Evolutionary conservation across 768 basidiomycete species (phyloP), one percentile per base, ranked within the genome.

Genomic region (Boletales sp.): DNA sequence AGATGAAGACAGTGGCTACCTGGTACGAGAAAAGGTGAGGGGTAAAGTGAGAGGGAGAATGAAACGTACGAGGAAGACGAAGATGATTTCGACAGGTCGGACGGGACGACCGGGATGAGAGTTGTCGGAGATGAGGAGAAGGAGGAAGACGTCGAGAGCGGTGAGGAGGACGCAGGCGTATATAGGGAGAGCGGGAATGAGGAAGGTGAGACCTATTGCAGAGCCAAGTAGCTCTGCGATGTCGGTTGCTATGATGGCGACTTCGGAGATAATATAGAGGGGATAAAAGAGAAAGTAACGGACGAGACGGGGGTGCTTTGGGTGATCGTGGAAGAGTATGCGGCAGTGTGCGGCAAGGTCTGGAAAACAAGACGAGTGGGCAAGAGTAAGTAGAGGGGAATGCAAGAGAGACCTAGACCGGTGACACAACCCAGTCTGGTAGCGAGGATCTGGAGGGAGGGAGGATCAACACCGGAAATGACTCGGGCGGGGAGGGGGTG

Each of bases 161-260:
- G 79, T 81, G 31, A 81, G 54, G 39, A 80, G 69, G 9, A 80
- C 77, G 32, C 69, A 72, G 1, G 65, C 74, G 71, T 72, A 80
- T 10, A 80, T 61, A 6, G 79, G 79, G 11, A 81, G 63, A 15
- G 51, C 55, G 2, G 79, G 79, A 46, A 80, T 73, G 37, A 81
- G 65, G 58, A 85, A 62, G 51, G 73, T 73, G 48, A 85, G 65
- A 4, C 77, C 82, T 31, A 83, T 82, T 11, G 83, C 83, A 17
- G 74, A 77, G 1, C 83, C 82, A 2, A 85, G 67, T 6, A 85
- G 69, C 54, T 85, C 83, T 12, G 82, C 81, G 19, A 83, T 63
- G 62, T 82, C 81, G 14, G 81, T 82, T 31, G 72, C 74, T 49
- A 81, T 74, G 55, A 82, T 80, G 18, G 78, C 80, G 14, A 78